Evolutionary conservation across 1,284 basidiomycete species (phyloP).

Genomic region (Cryptococcus jaspeensis): DNA sequence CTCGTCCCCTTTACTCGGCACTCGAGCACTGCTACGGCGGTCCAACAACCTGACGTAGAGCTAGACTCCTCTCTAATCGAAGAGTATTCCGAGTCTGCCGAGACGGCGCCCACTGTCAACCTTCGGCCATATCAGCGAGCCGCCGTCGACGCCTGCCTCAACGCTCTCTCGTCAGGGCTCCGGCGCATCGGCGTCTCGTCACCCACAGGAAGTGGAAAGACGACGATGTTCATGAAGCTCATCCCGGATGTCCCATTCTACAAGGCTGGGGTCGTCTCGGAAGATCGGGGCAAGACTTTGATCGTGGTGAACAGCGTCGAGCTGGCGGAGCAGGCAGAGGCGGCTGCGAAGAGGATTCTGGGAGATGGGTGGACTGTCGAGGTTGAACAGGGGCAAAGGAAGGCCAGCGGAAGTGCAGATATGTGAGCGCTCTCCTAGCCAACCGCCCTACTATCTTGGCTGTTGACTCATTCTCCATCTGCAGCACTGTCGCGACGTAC

Average conservation of each 20-base stretch:
- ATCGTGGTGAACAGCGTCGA: slow-evolving; percentile 57
- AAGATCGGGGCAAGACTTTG: slow-evolving; percentile 26
- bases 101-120: neutral
- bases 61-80: too few species aligned
- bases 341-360: slow-evolving; percentile 65
- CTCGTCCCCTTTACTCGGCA: too few species aligned
- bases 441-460: slow-evolving; percentile 1
- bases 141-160: slow-evolving; percentile 76
- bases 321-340: slow-evolving; percentile 82
- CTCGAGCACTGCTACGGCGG: too few species aligned
- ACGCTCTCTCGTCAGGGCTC: slow-evolving; percentile 63
- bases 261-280: neutral
- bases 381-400: slow-evolving; percentile 81
- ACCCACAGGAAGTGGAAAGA: slow-evolving; percentile 91
- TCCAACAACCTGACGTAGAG: too few species aligned
- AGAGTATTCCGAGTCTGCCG: too few species aligned
- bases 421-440: slow-evolving; percentile 59
- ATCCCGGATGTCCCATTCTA: slow-evolving; percentile 53
- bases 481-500: slow-evolving; percentile 81
- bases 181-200: slow-evolving; percentile 87
- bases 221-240: slow-evolving; percentile 82
- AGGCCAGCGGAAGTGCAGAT: slow-evolving; percentile 77
- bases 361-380: slow-evolving; percentile 73
- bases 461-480: neutral
- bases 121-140: slow-evolving; percentile 88